Evolutionary conservation across 202 grass and related monocot genomes (phyloP).

Genomic region (Hordeum pubiflorum): DNA sequence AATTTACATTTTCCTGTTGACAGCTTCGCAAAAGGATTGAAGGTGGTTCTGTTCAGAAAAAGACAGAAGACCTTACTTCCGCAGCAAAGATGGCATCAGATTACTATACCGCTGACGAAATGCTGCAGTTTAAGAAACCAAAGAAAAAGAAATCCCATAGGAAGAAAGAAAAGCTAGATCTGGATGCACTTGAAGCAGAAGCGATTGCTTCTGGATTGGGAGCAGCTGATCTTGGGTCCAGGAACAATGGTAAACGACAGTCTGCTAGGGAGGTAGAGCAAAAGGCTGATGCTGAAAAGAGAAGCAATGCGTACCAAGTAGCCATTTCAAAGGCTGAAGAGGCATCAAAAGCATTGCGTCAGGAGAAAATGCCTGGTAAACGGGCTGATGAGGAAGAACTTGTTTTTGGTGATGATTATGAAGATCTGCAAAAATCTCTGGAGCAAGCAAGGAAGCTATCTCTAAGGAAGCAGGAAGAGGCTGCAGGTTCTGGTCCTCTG

Average conservation of each 20-base stretch:
- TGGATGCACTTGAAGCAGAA: constrained; percentile 86
- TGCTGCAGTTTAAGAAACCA: constrained; percentile 92
- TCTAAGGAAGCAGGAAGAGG: constrained; percentile 58
- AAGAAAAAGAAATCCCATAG: constrained; percentile 99
- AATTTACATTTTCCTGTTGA: constrained; percentile 28
- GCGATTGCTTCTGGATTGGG: constrained; percentile 74
- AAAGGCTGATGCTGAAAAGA: constrained; percentile 61
- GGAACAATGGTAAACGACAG: constrained; percentile 58
- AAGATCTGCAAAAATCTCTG: constrained; percentile 76
- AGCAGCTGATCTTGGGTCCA: constrained; percentile 74
- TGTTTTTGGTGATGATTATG: constrained; percentile 88
- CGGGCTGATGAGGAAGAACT: constrained; percentile 44
- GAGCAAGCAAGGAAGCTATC: constrained; percentile 82
- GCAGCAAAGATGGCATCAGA: constrained; percentile 55
- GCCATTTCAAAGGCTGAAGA: constrained; percentile 76
- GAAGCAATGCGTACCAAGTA: constrained; percentile 62
- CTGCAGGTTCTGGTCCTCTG: constrained; percentile 41
- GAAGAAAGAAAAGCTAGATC: constrained; percentile 87
- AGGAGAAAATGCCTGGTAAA: constrained; percentile 42
- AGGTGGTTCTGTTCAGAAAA: constrained; percentile 50
- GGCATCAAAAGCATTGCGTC: constrained; percentile 60
- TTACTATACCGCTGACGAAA: constrained; percentile 78
- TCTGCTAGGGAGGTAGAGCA: constrained; percentile 58
- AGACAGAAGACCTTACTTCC: constrained; percentile 64
- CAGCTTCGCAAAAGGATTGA: constrained; percentile 84